Evolutionary conservation across 176 grass and related monocot genomes (phyloP), one percentile per base, ranked within the genome.

Genomic region (Cocos nucifera): DNA sequence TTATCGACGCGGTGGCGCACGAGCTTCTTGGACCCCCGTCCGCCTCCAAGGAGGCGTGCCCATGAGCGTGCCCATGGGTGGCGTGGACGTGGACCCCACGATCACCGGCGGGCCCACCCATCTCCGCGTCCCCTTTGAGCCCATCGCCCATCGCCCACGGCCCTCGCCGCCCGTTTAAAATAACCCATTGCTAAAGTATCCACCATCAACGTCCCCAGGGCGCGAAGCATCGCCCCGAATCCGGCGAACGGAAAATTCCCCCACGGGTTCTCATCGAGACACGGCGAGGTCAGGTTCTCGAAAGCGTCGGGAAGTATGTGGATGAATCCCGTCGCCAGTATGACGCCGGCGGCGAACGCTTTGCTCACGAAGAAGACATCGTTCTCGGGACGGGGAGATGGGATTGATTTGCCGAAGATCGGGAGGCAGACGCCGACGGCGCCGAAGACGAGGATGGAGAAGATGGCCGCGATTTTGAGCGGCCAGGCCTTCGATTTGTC

Each of bases 231-330:
- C 60, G 86, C 86, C 0, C 64, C 78, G 6, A 83, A 50, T 2
- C 84, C 84, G 14, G 79, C 19, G 74, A 88, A 88, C 3, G 84
- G 84, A 53, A 83, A 90, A 26, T 77, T 62, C 16, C 27, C 49
- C 87, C 87, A 90, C 0, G 82, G 75, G 4, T 72, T 77, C 2
- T 29, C 22, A 3, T 29, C 54, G 56, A 90, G 82, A 51, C 87
- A 90, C 10, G 87, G 83, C 0, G 80, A 83, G 7, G 66, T 77
- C 8, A 95, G 82, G 61, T 66, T 72, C 0, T 79, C 59, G 58
- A 88, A 75, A 19, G 77, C 81, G 3, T 79, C 84, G n/a, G 89
- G 89, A n/a, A 94, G 75, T 58, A 94, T 85, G 63, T 94, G 89
- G 61, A 94, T 77, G 67, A 94, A 79, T 0, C 65, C 81, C 3